Percentiles rank a stretch among this genome's conserved stretches.
These are phyloP conservation scores for Ogataea angusta DNA, from an alignment of 805 yeast species.

Conservation along the genomic window DNA sequence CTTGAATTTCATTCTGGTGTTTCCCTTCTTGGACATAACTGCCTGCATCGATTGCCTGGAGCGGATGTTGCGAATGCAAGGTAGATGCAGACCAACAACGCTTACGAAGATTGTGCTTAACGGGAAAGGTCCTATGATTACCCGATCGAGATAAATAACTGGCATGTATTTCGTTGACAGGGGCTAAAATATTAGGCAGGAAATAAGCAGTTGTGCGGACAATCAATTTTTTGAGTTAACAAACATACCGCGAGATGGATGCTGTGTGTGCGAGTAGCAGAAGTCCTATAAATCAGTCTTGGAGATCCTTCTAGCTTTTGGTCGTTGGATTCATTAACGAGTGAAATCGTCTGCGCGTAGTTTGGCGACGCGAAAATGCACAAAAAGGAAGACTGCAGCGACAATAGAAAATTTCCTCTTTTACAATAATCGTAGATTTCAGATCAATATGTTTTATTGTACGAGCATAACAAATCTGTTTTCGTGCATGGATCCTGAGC, in stretches of 20 bases:
- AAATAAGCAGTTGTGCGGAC: too few relatives aligned
- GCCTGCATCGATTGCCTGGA: slow-evolving; percentile 5
- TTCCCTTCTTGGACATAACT: slow-evolving; percentile 4
- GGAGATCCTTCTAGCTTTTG: too few relatives aligned
- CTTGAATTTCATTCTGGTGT: slow-evolving; percentile 5
- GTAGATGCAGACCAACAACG: neutral
- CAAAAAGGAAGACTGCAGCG: neutral
- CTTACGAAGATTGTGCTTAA: too few relatives aligned
- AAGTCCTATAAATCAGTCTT: too few relatives aligned
- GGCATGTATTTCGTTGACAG: neutral
- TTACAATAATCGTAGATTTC: neutral
- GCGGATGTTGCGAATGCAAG: neutral
- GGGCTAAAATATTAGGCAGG: neutral
- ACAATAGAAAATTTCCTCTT: neutral
- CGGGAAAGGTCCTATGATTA: neutral
- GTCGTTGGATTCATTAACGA: too few relatives aligned
- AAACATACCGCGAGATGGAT: too few relatives aligned
- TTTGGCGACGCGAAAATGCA: neutral
- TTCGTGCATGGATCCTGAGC: too few relatives aligned
- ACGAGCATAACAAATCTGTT: too few relatives aligned
- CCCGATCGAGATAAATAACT: neutral
- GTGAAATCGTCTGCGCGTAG: neutral
- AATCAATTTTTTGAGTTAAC: too few relatives aligned
- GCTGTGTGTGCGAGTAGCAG: too few relatives aligned
- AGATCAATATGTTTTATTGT: neutral